A percentile compares a stretch with the other conserved stretches of the same genome.
These are phyloP conservation scores for Boletus eberwhitei DNA, from an alignment of 768 basidiomycete genomes.

Conservation along the genomic window DNA sequence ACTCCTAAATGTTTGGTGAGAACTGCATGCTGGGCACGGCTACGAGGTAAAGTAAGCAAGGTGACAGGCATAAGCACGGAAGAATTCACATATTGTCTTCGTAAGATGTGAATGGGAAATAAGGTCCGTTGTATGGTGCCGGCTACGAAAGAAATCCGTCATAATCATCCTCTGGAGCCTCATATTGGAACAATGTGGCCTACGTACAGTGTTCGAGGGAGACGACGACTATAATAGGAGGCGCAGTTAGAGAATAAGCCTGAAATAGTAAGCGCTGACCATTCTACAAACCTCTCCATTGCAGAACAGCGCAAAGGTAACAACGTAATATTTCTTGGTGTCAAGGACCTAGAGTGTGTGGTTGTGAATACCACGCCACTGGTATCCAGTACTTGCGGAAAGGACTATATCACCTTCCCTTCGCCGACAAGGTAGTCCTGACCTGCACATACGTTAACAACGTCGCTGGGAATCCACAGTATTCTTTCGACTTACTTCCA, in stretches of 20 bases:
- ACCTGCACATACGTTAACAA: slow-evolving; percentile 29
- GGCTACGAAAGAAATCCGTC: slow-evolving; percentile 33
- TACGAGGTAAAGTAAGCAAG: slow-evolving; percentile 15
- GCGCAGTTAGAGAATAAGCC: neutral
- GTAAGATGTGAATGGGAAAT: slow-evolving; percentile 54
- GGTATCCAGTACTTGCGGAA: neutral
- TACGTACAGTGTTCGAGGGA: slow-evolving; percentile 48
- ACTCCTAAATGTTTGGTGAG: slow-evolving; percentile 34
- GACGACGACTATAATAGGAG: slow-evolving; percentile 55
- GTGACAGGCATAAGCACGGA: neutral
- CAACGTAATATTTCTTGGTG: slow-evolving; percentile 49
- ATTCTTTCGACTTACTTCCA: slow-evolving; percentile 33
- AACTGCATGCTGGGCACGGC: slow-evolving; percentile 54
- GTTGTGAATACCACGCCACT: neutral
- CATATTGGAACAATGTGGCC: neutral
- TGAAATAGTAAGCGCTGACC: neutral
- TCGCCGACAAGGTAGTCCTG: slow-evolving; percentile 51
- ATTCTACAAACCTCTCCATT: slow-evolving; percentile 49
- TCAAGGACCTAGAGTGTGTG: slow-evolving; percentile 40
- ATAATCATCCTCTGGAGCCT: neutral
- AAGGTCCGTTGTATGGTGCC: slow-evolving; percentile 55
- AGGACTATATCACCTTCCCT: slow-evolving; percentile 38
- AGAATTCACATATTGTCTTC: slow-evolving; percentile 51
- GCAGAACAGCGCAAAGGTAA: slow-evolving; percentile 56
- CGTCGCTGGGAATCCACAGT: neutral